These are phyloP conservation scores for Backusella psychrophila DNA, from an alignment of 192 early-diverging fungal genomes.

Conservation along the genomic window DNA sequence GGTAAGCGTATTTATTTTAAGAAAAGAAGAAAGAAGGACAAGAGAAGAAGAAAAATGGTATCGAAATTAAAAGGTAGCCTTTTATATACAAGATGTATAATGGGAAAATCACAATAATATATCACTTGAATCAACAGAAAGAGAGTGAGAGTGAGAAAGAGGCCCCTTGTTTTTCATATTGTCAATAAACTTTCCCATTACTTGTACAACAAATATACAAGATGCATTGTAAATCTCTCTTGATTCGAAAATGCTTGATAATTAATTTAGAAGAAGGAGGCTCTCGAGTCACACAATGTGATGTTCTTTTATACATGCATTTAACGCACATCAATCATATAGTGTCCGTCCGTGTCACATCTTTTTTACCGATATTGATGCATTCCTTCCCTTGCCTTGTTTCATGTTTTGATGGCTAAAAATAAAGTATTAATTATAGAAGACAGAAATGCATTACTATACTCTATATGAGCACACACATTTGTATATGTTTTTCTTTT, in stretches of 20 bases:
- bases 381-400: not conserved
- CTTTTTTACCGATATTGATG: not conserved
- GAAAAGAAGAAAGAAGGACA: not conserved
- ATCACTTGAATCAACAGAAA: not conserved
- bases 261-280: not conserved
- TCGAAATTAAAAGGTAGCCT: not conserved
- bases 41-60: not conserved
- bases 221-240: constrained; percentile 2
- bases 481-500: not conserved
- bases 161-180: not conserved
- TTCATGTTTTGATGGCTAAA: not conserved
- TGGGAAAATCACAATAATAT: not conserved
- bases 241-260: not conserved
- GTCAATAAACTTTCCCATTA: not conserved
- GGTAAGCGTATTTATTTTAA: not conserved
- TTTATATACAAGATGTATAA: not conserved
- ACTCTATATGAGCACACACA: too few relatives aligned
- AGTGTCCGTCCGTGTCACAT: not conserved
- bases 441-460: too few relatives aligned
- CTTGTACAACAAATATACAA: constrained; percentile 1
- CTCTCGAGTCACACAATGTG: not conserved
- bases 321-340: not conserved
- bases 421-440: too few relatives aligned
- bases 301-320: not conserved
- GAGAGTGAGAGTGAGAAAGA: not conserved